Evolutionary conservation across 73 alveolate genomes (phyloP).

Genomic region (Durusdinium trenchii): DNA sequence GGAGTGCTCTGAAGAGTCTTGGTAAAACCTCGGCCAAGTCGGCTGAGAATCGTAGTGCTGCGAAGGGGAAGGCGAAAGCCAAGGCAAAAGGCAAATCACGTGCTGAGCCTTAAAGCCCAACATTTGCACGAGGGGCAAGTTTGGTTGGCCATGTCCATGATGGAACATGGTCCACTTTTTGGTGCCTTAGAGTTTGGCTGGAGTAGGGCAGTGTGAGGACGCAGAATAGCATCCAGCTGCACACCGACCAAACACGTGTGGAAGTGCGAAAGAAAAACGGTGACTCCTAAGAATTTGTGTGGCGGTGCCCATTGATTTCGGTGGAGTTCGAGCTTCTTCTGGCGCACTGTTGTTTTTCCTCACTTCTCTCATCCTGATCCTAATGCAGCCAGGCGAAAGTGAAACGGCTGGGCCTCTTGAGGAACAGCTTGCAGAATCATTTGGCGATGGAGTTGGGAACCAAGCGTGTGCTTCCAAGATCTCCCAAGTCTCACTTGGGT

Average conservation of each 20-base stretch:
- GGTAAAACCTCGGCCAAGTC: background rate
- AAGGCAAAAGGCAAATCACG: conserved; percentile 2
- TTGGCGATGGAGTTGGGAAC: conserved; percentile 13
- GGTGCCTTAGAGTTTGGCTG: too few species aligned
- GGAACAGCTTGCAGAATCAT: background rate
- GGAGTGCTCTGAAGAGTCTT: background rate
- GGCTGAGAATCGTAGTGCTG: background rate
- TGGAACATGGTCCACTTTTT: too few species aligned
- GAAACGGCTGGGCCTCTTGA: background rate
- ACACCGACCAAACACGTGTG: too few species aligned
- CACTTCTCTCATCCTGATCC: background rate
- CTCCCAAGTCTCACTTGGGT: background rate
- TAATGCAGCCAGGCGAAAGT: conserved; percentile 36
- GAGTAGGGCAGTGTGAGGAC: too few species aligned
- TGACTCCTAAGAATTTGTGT: too few species aligned
- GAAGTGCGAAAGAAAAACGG: too few species aligned
- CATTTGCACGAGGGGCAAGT: too few species aligned
- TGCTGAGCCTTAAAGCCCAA: too few species aligned
- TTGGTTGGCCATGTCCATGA: too few species aligned
- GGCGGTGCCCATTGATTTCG: too few species aligned
- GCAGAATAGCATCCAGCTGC: too few species aligned
- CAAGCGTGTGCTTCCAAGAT: background rate
- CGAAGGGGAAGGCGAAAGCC: background rate
- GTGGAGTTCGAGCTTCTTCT: background rate
- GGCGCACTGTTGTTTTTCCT: background rate